These are phyloP conservation scores for Picea sitchensis DNA, from an alignment of 75 land plant genomes.

Conservation along the genomic window DNA sequence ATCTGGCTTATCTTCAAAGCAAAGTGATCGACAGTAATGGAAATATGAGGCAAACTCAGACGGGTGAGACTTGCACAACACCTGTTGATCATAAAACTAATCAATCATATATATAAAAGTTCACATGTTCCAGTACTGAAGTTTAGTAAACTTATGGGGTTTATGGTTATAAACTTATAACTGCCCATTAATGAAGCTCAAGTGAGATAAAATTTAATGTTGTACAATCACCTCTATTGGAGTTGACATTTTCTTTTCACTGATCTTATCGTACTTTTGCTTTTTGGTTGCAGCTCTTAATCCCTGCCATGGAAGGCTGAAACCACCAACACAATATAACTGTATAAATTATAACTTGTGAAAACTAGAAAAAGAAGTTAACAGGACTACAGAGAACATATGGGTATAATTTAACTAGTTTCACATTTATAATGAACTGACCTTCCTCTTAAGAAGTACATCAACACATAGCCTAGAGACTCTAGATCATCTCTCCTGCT, in stretches of 20 bases:
- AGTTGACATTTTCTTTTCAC: constrained; percentile 93
- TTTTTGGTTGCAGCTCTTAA: constrained; percentile 96
- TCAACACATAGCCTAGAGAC: constrained; percentile 93
- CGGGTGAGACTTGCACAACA: constrained; percentile 79
- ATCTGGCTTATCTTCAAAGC: constrained; percentile 61
- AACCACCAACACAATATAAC: neutral
- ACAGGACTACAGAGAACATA: too few species aligned
- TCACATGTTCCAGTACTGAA: neutral
- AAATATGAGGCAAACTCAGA: constrained; percentile 68
- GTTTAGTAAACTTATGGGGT: neutral
- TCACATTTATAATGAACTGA: constrained; percentile 17
- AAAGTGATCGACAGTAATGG: constrained; percentile 56
- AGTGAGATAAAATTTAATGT: too few species aligned
- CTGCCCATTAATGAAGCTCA: too few species aligned
- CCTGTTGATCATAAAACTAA: constrained; percentile 30
- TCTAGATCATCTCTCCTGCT: constrained; percentile 97
- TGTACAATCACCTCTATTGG: constrained; percentile 71
- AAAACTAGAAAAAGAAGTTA: too few species aligned
- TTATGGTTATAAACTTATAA: too few species aligned
- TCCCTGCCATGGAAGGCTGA: constrained; percentile 98
- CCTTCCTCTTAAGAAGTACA: constrained; percentile 97
- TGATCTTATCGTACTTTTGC: constrained; percentile 97
- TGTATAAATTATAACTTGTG: too few species aligned
- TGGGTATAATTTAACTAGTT: too few species aligned
- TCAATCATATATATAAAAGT: neutral